Evolutionary conservation across 331 rosid species (phyloP), one percentile per base, ranked within the genome.

Genomic region (Quercus lobata): DNA sequence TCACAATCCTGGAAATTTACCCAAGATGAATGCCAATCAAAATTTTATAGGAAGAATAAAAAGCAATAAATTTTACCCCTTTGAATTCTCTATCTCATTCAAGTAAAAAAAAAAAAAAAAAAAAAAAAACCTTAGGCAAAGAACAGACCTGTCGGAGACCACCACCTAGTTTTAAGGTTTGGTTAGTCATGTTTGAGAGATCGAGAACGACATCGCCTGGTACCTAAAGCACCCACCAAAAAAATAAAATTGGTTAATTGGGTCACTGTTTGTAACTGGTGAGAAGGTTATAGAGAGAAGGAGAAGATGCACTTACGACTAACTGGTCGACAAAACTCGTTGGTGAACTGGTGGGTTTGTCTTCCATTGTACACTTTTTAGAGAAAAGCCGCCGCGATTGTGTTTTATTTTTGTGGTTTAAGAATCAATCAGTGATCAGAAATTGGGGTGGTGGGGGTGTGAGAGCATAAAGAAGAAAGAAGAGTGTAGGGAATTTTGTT

Each of bases 151-250:
- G 98, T 30, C 85, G 90, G 46, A 93, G 92, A 74, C 99, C 99
- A 1, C 97, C 89, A 54, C 97, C 98, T 35, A 95, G 99, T 88
- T 90, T 94, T 78, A 94, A 85, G n/a, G 97, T 92, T 69, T 90
- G 94, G 83, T 94, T 88, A 44, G 87, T 66, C 97, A 94, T 89
- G 87, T 17, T 83, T 44, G 96, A 89, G 22, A 94, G 90, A 76
- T 94, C 96, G 56, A 94, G 92, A 76, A 92, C 91, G 62, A 89
- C 92, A 77, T 94, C 98, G n/a, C 97, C 97, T 7, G 97, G 96
- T 61, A 82, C 88, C 98, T 94, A 71, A 17, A 71, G 61, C 81
- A 62, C 15, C 78, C 78, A 53, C 78, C 60, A 17, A 16, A 19
- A n/a, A 76, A 25, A 55, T 5, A 53, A 8, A 46, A 71, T 32